phyloP scores from a whole-genome alignment of 306 rosid genomes.

The Oemleria cerasiformis region DNA sequence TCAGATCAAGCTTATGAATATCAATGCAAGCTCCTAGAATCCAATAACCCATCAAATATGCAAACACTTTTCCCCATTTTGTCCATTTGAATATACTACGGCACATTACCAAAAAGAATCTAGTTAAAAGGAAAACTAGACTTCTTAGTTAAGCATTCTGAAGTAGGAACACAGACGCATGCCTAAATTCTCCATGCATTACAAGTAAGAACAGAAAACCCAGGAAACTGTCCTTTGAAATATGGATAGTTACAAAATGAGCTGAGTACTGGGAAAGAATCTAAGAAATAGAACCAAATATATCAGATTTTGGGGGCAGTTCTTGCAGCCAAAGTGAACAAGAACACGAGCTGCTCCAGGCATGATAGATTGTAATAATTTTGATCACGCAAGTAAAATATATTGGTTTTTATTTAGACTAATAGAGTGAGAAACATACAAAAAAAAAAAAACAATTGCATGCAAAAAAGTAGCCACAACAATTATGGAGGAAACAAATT shows the following conservation, averaged over 20 bases:
- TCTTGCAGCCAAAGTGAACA: background rate
- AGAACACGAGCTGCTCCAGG: background rate
- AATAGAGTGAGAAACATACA: background rate
- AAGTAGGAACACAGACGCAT: background rate
- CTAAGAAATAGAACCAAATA: background rate
- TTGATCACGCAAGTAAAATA: background rate
- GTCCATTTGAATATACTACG: background rate
- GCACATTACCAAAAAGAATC: background rate
- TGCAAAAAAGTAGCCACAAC: constrained; percentile 8
- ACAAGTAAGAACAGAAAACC: background rate
- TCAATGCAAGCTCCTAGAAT: background rate
- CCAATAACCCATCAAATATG: background rate
- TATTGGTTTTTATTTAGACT: background rate
- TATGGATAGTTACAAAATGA: background rate
- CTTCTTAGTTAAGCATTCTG: background rate
- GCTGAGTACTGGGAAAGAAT: background rate
- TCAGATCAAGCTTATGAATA: constrained; percentile 4
- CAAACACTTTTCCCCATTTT: background rate
- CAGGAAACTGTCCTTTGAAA: background rate
- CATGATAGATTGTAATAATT: background rate
- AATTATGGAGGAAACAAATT: constrained; percentile 19
- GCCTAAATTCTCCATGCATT: background rate
- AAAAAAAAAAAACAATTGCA: background rate
- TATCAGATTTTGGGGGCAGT: constrained; percentile 8
- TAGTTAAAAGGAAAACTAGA: background rate